These are phyloP conservation scores for Candida caryicola DNA, from an alignment of 805 yeast species.

Conservation along the genomic window DNA sequence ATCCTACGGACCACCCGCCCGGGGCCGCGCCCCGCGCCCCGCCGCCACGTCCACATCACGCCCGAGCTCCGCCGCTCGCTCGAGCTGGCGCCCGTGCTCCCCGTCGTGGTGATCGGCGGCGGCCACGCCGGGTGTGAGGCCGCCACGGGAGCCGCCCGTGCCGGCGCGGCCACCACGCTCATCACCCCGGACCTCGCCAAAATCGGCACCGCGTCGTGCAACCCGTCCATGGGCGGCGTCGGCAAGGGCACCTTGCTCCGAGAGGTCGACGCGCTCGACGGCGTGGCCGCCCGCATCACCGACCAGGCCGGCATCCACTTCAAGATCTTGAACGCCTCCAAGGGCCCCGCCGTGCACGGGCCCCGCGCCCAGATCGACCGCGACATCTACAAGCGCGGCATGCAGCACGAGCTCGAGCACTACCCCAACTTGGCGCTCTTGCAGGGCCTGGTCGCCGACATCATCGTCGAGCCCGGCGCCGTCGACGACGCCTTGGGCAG, in stretches of 20 bases:
- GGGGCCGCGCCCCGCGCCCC: neutral
- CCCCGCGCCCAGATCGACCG: conserved; percentile 97
- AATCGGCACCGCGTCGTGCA: conserved; percentile 94
- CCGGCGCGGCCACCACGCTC: conserved; percentile 68
- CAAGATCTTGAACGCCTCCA: conserved; percentile 76
- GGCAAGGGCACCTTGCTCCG: conserved; percentile 92
- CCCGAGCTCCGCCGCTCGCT: conserved; percentile 4
- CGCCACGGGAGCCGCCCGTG: conserved; percentile 85
- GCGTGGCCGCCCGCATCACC: conserved; percentile 80
- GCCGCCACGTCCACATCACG: too few relatives aligned
- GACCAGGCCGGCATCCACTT: conserved; percentile 93
- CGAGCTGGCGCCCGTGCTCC: conserved; percentile 23
- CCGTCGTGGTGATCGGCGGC: conserved; percentile 90
- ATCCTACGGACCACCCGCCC: too few relatives aligned
- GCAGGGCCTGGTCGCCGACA: conserved; percentile 81
- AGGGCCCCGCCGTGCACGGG: conserved; percentile 98
- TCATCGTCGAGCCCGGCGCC: conserved; percentile 53
- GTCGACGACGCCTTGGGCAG: conserved; percentile 36
- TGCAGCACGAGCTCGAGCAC: conserved; percentile 63
- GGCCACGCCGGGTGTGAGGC: conserved; percentile 99
- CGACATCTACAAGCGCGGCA: conserved; percentile 66
- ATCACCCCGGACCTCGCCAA: conserved; percentile 73
- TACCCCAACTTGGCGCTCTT: conserved; percentile 58
- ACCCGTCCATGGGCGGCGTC: conserved; percentile 97
- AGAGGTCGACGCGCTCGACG: conserved; percentile 96